Conservation (phyloP, 345 rosid species). For the Populus nigra region DNA sequence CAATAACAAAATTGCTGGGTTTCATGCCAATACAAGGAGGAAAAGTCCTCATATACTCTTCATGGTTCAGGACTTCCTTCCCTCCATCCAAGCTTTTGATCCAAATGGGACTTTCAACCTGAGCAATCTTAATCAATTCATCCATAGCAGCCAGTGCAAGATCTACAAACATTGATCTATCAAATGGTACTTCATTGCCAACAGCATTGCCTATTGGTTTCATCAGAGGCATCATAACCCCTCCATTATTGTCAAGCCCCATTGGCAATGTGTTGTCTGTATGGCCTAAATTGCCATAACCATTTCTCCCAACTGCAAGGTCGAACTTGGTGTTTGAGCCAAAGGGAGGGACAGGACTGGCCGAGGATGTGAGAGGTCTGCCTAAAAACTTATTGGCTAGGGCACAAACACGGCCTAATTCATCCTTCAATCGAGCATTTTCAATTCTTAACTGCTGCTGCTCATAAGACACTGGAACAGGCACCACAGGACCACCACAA, state of each 20-base stretch:
- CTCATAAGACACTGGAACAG: constrained; percentile 42
- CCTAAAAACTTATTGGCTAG: constrained; percentile 58
- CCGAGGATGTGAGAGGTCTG: constrained; percentile 38
- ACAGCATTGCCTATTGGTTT: constrained; percentile 10
- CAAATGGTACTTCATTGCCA: constrained; percentile 23
- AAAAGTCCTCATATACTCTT: constrained; percentile 50
- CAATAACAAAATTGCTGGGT: constrained; percentile 33
- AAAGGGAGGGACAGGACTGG: constrained; percentile 30
- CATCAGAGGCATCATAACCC: constrained; percentile 17
- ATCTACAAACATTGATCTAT: constrained; percentile 41
- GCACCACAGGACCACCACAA: constrained; percentile 60
- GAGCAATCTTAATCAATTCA: constrained; percentile 57
- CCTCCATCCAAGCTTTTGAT: constrained; percentile 39
- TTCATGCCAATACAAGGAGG: constrained; percentile 33
- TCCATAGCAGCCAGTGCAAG: constrained; percentile 60
- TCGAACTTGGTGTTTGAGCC: constrained; percentile 31
- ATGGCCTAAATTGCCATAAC: constrained; percentile 14
- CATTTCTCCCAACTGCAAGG: constrained; percentile 40
- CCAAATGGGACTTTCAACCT: constrained; percentile 51
- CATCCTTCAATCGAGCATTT: constrained; percentile 64
- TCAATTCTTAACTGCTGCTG: constrained; percentile 56
- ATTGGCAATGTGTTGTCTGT: constrained; percentile 23
- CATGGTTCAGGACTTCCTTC: constrained; percentile 45
- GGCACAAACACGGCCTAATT: constrained; percentile 41
- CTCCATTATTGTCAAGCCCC: constrained; percentile 29